Base-by-base conservation (phyloP, 2,329 filamentous ascomycete species). In the Aspergillus latus region DNA sequence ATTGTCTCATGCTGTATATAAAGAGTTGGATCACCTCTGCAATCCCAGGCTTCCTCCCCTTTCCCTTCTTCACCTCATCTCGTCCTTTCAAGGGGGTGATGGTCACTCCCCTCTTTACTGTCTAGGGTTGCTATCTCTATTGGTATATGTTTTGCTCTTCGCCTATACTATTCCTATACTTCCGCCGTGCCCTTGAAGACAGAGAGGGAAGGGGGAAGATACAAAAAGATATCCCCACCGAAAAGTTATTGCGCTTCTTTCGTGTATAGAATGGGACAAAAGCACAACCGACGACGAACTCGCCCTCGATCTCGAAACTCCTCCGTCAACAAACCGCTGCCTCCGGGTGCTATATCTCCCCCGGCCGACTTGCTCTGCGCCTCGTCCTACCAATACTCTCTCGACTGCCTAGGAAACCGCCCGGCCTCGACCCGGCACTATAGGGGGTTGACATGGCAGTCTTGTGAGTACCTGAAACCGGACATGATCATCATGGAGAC, bases 261-360 rank as follows among this genome's bases (percentile, higher is more conserved):
- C 21, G 21, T 21, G 32, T 40, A 56, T 58, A 71, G 64, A 59
- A 78, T 78, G 76, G 75, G 76, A 65, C 76, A 78, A 62, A 74
- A 74, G 61, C 76, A 78, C 61, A 78, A 78, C 59, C 70, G 76
- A 69, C 72, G 76, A 60, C 74, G 75, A 49, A 76, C 72, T 59
- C 72, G 76, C 59, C 71, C 73, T 62, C 73, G 73, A 59, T 72
- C 71, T 56, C 71, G 70, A 62, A 70, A 73, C 58, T 65, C 66
- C 62, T 64, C 52, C 60, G 64, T 50, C 57, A 62, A 66, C 59
- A 62, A 58, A 48, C 55, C 52, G 50, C 62, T 58, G 49, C 60
- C 61, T 37, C 59, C 60, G 53, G 63, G 64, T 9, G 59, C 61
- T 43, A 61, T 54, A 52, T 57, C 53, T 29, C 58, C 45, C n/a